Percentiles rank a stretch among this genome's conserved stretches.
Evolutionary conservation across 345 rosid species (phyloP).

Genomic region (Gossypium sturtianum): DNA sequence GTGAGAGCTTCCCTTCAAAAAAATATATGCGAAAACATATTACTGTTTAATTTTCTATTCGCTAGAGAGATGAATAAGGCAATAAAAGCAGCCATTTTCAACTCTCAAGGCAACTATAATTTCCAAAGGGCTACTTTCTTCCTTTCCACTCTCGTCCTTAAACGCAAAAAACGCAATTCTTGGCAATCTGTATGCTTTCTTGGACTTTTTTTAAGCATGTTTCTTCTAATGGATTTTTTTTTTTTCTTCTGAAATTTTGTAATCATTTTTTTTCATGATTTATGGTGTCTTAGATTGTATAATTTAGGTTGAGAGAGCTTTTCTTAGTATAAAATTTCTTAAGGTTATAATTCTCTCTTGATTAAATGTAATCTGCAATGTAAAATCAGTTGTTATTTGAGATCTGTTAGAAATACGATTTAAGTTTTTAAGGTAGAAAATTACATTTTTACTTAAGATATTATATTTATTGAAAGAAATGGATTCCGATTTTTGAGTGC

Average conservation of each 20-base stretch:
- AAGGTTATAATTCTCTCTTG: too few relatives aligned
- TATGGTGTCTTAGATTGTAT: neutral
- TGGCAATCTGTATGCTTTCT: constrained; percentile 36
- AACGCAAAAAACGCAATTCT: constrained; percentile 42
- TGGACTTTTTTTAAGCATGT: neutral
- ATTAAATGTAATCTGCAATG: too few relatives aligned
- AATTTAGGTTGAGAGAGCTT: neutral
- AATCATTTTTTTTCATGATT: neutral
- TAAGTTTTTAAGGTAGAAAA: too few relatives aligned
- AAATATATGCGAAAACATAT: neutral
- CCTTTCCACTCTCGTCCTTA: constrained; percentile 59
- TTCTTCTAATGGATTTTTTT: neutral
- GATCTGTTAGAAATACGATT: too few relatives aligned
- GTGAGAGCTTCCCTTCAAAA: constrained; percentile 12
- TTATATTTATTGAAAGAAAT: too few relatives aligned
- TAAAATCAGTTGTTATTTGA: too few relatives aligned
- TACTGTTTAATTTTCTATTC: neutral
- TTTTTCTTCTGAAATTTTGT: neutral
- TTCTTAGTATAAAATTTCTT: too few relatives aligned
- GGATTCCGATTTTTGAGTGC: too few relatives aligned
- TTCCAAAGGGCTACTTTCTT: constrained; percentile 34
- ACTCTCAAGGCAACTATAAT: constrained; percentile 25
- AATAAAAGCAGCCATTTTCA: constrained; percentile 35
- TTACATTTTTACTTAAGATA: too few relatives aligned
- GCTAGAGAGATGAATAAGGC: constrained; percentile 31